phyloP scores from a whole-genome alignment of 345 rosid genomes.

The Kandelia obovata region DNA sequence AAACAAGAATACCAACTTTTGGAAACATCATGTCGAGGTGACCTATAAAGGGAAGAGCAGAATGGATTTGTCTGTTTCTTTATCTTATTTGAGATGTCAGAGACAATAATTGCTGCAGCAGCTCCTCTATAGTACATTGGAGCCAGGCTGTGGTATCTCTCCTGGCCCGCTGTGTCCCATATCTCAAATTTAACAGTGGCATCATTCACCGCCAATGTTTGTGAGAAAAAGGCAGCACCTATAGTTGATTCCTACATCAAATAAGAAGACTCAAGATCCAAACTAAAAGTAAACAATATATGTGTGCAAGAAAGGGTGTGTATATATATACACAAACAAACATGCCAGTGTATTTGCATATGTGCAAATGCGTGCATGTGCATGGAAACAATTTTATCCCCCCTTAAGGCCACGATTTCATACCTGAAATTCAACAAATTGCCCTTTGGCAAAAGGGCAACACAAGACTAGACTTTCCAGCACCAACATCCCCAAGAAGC shows the following conservation, averaged over 20 bases:
- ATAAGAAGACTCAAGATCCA: slow-evolving; percentile 17
- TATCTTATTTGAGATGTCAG: slow-evolving; percentile 82
- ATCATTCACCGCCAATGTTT: slow-evolving; percentile 88
- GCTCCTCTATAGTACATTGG: slow-evolving; percentile 99
- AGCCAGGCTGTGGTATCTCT: slow-evolving; percentile 95
- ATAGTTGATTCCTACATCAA: slow-evolving; percentile 85
- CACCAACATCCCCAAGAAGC: slow-evolving; percentile 93
- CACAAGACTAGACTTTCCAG: slow-evolving; percentile 92
- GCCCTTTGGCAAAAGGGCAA: slow-evolving; percentile 83
- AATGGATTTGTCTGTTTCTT: slow-evolving; percentile 17
- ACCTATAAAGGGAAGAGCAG: background rate
- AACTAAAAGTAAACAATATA: background rate
- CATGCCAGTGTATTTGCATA: background rate
- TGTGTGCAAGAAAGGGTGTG: background rate
- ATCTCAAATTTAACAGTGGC: slow-evolving; percentile 96
- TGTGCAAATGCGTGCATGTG: background rate
- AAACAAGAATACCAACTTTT: background rate
- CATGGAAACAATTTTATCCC: background rate
- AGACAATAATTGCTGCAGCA: slow-evolving; percentile 89
- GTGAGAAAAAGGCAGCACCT: slow-evolving; percentile 96
- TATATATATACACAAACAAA: background rate
- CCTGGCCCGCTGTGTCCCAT: slow-evolving; percentile 99
- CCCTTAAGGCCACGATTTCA: background rate
- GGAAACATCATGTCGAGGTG: too few species aligned
- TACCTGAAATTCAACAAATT: slow-evolving; percentile 91